Evolutionary conservation across 176 grass and related monocot genomes (phyloP).

Genomic region (Aechmea fasciata): DNA sequence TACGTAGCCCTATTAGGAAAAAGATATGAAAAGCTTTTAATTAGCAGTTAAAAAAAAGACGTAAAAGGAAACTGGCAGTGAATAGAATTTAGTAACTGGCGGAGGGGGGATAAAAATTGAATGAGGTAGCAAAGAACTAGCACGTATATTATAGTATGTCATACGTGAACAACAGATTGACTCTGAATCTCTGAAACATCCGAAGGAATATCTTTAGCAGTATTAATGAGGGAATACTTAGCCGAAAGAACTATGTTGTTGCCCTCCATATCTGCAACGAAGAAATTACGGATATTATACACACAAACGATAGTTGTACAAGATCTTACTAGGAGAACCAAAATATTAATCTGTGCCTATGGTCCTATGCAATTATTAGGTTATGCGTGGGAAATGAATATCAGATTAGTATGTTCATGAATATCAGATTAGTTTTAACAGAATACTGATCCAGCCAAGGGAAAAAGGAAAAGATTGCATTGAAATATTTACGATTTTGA

Average conservation of each 20-base stretch:
- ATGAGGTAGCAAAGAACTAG: not conserved
- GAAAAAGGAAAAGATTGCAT: too few species aligned
- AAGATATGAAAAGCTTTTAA: conserved; percentile 15
- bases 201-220: conserved; percentile 56
- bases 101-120: not conserved
- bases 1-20: conserved; percentile 66
- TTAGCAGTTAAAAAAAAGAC: not conserved
- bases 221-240: conserved; percentile 70
- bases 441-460: too few species aligned
- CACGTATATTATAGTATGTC: conserved; percentile 15
- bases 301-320: not conserved
- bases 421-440: not conserved
- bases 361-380: not conserved
- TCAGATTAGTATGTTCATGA: too few species aligned
- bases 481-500: too few species aligned
- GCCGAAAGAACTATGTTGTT: conserved; percentile 82
- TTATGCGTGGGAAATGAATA: not conserved
- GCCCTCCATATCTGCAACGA: conserved; percentile 61
- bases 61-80: not conserved
- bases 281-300: conserved; percentile 15
- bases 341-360: not conserved
- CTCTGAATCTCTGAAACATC: conserved; percentile 50
- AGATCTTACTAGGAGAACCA: not conserved
- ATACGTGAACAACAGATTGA: conserved; percentile 58
- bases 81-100: not conserved